These are phyloP conservation scores for Diplodia corticola DNA, from an alignment of 2,329 filamentous ascomycete species.

Conservation along the genomic window DNA sequence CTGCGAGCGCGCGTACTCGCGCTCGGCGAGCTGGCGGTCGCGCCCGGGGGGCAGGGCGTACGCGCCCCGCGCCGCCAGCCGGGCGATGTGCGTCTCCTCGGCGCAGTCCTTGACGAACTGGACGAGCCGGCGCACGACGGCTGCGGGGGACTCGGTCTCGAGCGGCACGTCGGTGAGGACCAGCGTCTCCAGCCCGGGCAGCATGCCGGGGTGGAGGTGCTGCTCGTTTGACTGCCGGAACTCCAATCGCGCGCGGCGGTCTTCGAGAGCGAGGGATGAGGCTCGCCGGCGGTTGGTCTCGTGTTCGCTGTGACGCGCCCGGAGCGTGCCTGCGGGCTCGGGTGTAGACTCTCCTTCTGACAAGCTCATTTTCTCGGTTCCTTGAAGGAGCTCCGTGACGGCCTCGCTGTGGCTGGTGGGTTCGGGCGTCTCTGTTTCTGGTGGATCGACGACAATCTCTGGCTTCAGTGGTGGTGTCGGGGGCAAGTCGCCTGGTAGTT, in stretches of 20 bases:
- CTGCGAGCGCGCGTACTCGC: constrained; percentile 50
- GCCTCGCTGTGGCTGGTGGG: constrained; percentile 27
- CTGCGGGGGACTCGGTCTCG: constrained; percentile 39
- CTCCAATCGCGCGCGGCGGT: constrained; percentile 34
- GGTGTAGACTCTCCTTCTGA: background rate
- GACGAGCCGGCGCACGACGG: constrained; percentile 45
- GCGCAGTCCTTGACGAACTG: constrained; percentile 59
- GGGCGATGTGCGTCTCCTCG: constrained; percentile 55
- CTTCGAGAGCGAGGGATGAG: constrained; percentile 24
- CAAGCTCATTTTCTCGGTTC: background rate
- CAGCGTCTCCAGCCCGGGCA: constrained; percentile 56
- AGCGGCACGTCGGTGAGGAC: constrained; percentile 59
- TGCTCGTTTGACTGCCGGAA: constrained; percentile 36
- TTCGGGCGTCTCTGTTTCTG: constrained; percentile 34
- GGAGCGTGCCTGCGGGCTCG: background rate
- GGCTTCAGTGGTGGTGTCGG: constrained; percentile 25
- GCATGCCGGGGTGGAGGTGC: constrained; percentile 55
- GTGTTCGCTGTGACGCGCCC: background rate
- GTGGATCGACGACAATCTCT: constrained; percentile 25
- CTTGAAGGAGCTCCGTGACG: background rate
- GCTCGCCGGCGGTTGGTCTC: background rate
- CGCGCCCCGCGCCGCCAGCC: constrained; percentile 54
- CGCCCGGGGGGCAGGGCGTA: constrained; percentile 61
- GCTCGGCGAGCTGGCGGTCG: constrained; percentile 50
- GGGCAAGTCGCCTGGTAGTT: constrained; percentile 13